Evolutionary conservation across 345 rosid species (phyloP), one percentile per base, ranked within the genome.

Genomic region (Populus tremula): DNA sequence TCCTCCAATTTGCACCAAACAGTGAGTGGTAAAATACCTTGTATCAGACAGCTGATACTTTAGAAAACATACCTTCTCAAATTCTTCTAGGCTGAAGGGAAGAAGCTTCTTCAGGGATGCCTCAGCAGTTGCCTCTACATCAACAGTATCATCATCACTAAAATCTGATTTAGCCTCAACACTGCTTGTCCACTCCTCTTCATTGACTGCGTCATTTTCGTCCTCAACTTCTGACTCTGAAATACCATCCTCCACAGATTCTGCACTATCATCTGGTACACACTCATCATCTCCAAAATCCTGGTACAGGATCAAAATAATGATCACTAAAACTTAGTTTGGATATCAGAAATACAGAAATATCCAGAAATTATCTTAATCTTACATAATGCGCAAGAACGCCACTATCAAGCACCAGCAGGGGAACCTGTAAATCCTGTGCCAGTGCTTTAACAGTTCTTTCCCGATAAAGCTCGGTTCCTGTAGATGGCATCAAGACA

Each of bases 311-410:
- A 64, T 73, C 31, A 77, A 29, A 59, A 67, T 38, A 84, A n/a
- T 70, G 76, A 74, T 25, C 54, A 72, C 29, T 73, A 73, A 21
- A 69, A 25, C 25, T 13, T 25, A 41, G 2, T 17, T 45, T 14
- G 6, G 8, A 74, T 4, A 14, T 12, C 12, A 50, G 13, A 67
- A 67, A 67, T 31, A 23, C 27, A 71, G 23, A 54, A 21, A 18
- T 56, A 38, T 62, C 16, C 47, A 43, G 50, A 31, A 72, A 64
- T 70, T 43, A 69, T 75, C 75, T 59, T 56, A 87, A 83, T 81
- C 98, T 93, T 90, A 96, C 99, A 85, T 90, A 92, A 83, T 97
- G 94, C 71, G 98, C 95, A 81, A 96, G 97, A 64, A 92, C 83
- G 23, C 91, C 87, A 89, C 98, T 92, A 85, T 92, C 97, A 47